These are phyloP conservation scores for Dioszegia aurantiaca DNA, from an alignment of 768 basidiomycete genomes.

Conservation along the genomic window DNA sequence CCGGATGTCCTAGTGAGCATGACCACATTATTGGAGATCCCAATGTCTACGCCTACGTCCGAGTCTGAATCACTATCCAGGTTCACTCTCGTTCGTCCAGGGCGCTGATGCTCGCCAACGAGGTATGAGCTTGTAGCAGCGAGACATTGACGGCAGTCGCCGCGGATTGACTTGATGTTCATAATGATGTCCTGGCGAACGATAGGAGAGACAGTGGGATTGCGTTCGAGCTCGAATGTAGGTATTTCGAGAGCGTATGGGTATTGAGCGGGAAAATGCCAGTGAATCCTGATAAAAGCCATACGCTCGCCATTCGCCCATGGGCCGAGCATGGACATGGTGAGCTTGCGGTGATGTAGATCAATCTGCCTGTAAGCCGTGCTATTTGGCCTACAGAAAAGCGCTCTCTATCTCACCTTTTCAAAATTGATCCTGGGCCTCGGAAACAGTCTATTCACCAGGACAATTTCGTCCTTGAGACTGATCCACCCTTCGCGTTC, in stretches of 20 bases:
- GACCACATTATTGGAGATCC: conserved; percentile 59
- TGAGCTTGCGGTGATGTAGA: conserved; percentile 64
- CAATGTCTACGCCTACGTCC: conserved; percentile 40
- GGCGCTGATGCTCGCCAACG: conserved; percentile 57
- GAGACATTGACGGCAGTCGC: conserved; percentile 74
- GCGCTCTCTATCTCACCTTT: conserved; percentile 58
- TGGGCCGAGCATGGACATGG: conserved; percentile 79
- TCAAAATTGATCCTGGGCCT: conserved; percentile 62
- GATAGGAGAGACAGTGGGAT: conserved; percentile 71
- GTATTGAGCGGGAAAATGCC: conserved; percentile 82
- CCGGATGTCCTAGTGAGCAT: conserved; percentile 77
- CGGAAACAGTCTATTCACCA: conserved; percentile 35
- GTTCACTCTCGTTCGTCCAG: conserved; percentile 52
- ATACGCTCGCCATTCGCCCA: conserved; percentile 84
- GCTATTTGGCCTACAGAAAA: background rate
- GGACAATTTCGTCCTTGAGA: conserved; percentile 40
- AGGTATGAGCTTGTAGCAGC: conserved; percentile 80
- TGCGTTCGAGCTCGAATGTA: conserved; percentile 76
- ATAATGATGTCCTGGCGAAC: conserved; percentile 75
- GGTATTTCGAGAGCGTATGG: conserved; percentile 57
- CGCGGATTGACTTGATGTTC: conserved; percentile 68
- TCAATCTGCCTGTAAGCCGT: too few species aligned
- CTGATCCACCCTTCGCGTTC: conserved; percentile 29
- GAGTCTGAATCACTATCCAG: conserved; percentile 46
- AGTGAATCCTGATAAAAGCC: conserved; percentile 76